phyloP scores from a whole-genome alignment of 257 asterid genomes.

The Paraleonurus japonicus region DNA sequence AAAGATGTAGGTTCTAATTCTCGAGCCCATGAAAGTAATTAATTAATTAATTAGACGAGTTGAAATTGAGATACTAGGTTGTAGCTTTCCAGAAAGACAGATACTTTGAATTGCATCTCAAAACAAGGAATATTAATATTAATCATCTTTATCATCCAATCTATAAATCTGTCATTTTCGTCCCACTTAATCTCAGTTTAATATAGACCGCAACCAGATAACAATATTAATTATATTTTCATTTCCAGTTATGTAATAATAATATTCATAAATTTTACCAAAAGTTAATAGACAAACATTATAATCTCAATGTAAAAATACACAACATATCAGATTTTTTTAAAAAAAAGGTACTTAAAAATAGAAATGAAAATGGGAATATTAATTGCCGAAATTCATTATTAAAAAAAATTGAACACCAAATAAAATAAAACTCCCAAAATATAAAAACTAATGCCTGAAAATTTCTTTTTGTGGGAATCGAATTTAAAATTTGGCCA shows the following conservation, averaged over 20 bases:
- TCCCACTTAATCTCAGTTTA: constrained; percentile 18
- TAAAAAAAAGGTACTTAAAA: background rate
- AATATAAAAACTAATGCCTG: too few species aligned
- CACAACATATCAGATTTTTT: background rate
- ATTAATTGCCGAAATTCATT: too few species aligned
- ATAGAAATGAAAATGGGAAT: background rate
- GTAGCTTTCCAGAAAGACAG: constrained; percentile 44
- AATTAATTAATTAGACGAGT: constrained; percentile 22
- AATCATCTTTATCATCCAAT: constrained; percentile 28
- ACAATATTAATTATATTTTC: background rate
- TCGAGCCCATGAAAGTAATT: constrained; percentile 44
- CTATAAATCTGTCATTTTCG: constrained; percentile 14
- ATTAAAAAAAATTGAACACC: too few species aligned
- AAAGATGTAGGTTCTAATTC: constrained; percentile 20
- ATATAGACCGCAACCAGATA: background rate
- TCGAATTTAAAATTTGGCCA: too few species aligned
- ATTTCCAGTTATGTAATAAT: background rate
- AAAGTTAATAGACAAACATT: constrained; percentile 35
- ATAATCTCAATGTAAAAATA: constrained; percentile 18
- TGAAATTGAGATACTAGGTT: constrained; percentile 45
- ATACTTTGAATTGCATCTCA: constrained; percentile 28
- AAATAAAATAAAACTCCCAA: too few species aligned
- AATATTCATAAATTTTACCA: background rate
- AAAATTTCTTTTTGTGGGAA: too few species aligned
- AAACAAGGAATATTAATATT: constrained; percentile 14